Evolutionary conservation across 2,329 filamentous ascomycete species (phyloP).

Genomic region (Aspergillus floridensis): DNA sequence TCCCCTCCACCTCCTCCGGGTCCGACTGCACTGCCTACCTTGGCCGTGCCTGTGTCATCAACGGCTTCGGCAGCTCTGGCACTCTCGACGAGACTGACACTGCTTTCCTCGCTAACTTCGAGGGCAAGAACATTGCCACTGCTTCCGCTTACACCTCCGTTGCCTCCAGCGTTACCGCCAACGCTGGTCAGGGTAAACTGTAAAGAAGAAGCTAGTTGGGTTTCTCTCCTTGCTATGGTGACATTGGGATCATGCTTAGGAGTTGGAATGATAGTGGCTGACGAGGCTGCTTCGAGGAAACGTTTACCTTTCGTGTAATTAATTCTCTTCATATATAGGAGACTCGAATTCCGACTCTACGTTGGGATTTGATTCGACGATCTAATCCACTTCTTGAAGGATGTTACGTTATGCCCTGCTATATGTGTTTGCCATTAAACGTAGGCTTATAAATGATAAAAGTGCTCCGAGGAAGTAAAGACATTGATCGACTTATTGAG

Average conservation of each 20-base stretch:
- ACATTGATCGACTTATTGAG: constrained; percentile 4
- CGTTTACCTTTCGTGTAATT: background rate
- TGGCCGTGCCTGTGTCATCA: constrained; percentile 52
- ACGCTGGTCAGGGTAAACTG: constrained; percentile 50
- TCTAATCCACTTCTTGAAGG: background rate
- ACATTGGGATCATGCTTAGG: background rate
- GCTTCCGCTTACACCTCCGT: constrained; percentile 38
- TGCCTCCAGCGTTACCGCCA: constrained; percentile 39
- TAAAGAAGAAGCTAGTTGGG: constrained; percentile 20
- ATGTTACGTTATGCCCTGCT: background rate
- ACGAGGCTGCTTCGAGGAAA: background rate
- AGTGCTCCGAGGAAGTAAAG: background rate
- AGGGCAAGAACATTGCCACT: constrained; percentile 53
- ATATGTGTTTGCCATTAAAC: no score
- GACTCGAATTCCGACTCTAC: background rate
- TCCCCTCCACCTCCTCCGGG: constrained; percentile 35
- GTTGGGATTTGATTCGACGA: background rate
- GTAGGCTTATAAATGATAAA: no score
- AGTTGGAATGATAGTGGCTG: background rate
- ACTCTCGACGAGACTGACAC: constrained; percentile 44
- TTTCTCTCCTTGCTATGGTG: background rate
- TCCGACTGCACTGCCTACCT: constrained; percentile 46
- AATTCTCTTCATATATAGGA: background rate
- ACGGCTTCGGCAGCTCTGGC: constrained; percentile 45
- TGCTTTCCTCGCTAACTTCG: constrained; percentile 51